Base-by-base conservation (phyloP, 352 stramenopile genomes). In the Pythium myriotylum region DNA sequence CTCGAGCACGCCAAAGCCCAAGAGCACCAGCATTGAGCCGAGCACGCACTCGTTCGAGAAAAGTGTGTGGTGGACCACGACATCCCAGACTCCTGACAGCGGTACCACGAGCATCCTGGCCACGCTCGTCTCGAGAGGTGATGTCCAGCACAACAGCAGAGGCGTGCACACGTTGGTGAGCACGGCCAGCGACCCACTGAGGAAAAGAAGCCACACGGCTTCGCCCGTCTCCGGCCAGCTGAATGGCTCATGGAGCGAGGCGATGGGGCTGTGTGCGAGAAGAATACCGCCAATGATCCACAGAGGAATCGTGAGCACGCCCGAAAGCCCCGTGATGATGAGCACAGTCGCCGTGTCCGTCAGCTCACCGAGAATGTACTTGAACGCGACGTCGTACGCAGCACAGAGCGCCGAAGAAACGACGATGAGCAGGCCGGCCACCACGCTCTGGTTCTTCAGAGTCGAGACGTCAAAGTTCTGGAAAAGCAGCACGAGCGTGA, bases 81-180 rank as follows among this genome's bases (percentile, higher is more conserved):
- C 73, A 54, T 87, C 75, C 58, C 78, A 47, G n/a, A 87, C 13
- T 14, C 61, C 77, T 2, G 74, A 78, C 20, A 84, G 43, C 13
- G 77, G 77, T 40, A 87, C 77, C 29, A 65, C 81, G 27, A 81
- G 54, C 77, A 84, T 82, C 27, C 68, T 74, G 0, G 72, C 73
- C 23, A 84, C 74, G 47, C 74, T 79, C 22, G 75, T 81, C 53
- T 81, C 73, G 32, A 84, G 50, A 8, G 75, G 75, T 13, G 76
- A 77, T 9, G 74, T 84, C 76, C 74, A 86, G 50, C 61, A 73
- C 2, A 86, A 46, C 2, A 72, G 67, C 14, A 80, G 61, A 16
- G 78, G 49, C 29, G 81, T 68, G 4, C 70, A 54, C 14, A 80
- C 40, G 45, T 77, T 80, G 55, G 72, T 71, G 0, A 62, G 35